Evolutionary conservation across 805 yeast species (phyloP).

Genomic region (Candida palmyrensis): DNA sequence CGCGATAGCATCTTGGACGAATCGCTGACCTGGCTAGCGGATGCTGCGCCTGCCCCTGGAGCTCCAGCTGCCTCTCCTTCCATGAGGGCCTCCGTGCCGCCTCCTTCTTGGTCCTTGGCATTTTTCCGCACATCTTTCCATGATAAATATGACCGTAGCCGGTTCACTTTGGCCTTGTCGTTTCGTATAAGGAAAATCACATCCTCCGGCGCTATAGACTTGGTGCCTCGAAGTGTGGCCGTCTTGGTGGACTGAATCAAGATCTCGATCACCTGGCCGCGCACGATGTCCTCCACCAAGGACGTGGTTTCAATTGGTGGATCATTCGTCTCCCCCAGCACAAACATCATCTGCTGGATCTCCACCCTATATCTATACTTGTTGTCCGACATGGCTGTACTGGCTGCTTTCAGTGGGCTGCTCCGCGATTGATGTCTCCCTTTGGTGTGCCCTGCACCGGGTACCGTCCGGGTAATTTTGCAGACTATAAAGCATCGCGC

Average conservation of each 20-base stretch:
- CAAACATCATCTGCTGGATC: slow-evolving; percentile 98
- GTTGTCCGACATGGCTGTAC: slow-evolving; percentile 15
- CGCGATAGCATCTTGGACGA: slow-evolving; percentile 40
- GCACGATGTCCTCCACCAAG: slow-evolving; percentile 90
- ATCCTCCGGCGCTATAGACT: slow-evolving; percentile 86
- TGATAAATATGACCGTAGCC: slow-evolving; percentile 83
- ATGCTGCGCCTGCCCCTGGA: slow-evolving; percentile 32
- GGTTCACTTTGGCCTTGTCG: slow-evolving; percentile 88
- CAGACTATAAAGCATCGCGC: background rate
- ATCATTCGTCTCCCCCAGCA: slow-evolving; percentile 89
- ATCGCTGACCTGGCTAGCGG: slow-evolving; percentile 26
- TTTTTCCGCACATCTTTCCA: slow-evolving; percentile 96
- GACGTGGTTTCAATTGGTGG: slow-evolving; percentile 90
- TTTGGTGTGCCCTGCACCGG: no score
- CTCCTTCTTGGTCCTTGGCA: slow-evolving; percentile 54
- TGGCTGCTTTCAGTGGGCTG: no score
- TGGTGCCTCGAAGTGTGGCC: slow-evolving; percentile 74
- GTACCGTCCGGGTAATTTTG: no score
- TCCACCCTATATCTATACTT: slow-evolving; percentile 82
- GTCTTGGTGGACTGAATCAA: slow-evolving; percentile 70
- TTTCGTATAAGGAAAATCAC: slow-evolving; percentile 88
- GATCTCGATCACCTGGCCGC: slow-evolving; percentile 90
- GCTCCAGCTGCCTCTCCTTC: slow-evolving; percentile 44
- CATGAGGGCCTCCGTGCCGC: slow-evolving; percentile 45
- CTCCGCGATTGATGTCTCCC: no score